These are phyloP conservation scores for Aureobasidium sp. DNA, from an alignment of 2,329 filamentous ascomycete genomes.

Conservation along the genomic window DNA sequence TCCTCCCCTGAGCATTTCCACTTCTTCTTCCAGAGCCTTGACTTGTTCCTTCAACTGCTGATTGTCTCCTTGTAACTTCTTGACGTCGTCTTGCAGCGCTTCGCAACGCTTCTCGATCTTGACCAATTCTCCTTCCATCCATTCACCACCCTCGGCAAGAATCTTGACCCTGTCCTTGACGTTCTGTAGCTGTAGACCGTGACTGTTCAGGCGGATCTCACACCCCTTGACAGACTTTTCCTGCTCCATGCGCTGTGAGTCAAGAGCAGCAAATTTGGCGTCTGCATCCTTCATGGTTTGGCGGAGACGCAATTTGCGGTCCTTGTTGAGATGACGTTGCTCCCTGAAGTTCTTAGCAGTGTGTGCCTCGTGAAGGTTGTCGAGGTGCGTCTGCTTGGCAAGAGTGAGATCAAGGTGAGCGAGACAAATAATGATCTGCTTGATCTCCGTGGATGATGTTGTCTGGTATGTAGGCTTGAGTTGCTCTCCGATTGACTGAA, in stretches of 20 bases:
- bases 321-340: neutral
- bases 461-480: neutral
- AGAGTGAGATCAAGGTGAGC: neutral
- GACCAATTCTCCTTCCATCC: neutral
- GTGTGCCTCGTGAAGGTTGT: neutral
- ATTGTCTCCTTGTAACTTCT: neutral
- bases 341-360: neutral
- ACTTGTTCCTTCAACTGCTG: neutral
- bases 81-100: neutral
- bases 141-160: neutral
- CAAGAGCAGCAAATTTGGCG: neutral
- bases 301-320: neutral
- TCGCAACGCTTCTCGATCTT: neutral
- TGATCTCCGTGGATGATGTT: neutral
- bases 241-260: neutral
- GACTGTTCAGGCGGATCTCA: neutral
- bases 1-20: neutral
- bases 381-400: neutral
- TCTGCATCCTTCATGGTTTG: neutral
- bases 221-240: neutral
- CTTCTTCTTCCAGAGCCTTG: neutral
- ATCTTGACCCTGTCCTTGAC: neutral
- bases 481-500: neutral
- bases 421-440: neutral
- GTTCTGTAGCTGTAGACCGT: neutral